Evolutionary conservation across 2,329 filamentous ascomycete species (phyloP), one percentile per base, ranked within the genome.

Genomic region (Aspergillus piperis): DNA sequence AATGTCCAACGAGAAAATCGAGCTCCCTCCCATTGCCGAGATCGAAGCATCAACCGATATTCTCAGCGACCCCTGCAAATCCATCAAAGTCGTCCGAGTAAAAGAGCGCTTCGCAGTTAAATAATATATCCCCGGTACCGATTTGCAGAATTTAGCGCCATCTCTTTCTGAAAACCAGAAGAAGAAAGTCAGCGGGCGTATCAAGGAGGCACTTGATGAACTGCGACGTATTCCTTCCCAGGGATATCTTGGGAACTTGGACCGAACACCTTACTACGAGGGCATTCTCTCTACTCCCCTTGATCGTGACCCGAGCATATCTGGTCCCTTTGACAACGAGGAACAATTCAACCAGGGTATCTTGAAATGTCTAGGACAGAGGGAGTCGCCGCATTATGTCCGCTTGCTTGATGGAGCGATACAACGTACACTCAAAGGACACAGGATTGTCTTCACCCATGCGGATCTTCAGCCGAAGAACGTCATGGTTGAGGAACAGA

Each of bases 101-200:
- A 60, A 56, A 39, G 61, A 65, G 55, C 59, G 47, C 42, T 67
- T 68, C 53, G 57, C 55, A 13, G 65, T 68, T 52, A 68, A n/a
- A n/a, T n/a, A 64, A 53, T 60, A 57, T 42, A 10, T 62, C 52
- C 55, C 61, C 30, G 58, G 62, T 6, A 51, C 57, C n/a, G 61
- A 62, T 49, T 52, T 61, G 21, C 44, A 63, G 13, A 62, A 64
- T 30, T 47, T 64, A 57, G 38, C 58, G 32, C 58, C 58, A 39
- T 64, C 49, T 17, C 60, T 66, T 19, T 54, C 54, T 2, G 6
- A 56, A 59, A 15, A 38, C 10, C 53, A 62, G 57, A 66, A 58
- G 49, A 53, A 39, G 23, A 55, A 42, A 21, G 52, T 66, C 10
- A 58, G 60, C 47, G 57, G 51, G 27, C 44, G 57, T 4, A 55